Evolutionary conservation across 1,284 basidiomycete species (phyloP), one percentile per base, ranked within the genome.

Genomic region (Rhodotorula sp.): DNA sequence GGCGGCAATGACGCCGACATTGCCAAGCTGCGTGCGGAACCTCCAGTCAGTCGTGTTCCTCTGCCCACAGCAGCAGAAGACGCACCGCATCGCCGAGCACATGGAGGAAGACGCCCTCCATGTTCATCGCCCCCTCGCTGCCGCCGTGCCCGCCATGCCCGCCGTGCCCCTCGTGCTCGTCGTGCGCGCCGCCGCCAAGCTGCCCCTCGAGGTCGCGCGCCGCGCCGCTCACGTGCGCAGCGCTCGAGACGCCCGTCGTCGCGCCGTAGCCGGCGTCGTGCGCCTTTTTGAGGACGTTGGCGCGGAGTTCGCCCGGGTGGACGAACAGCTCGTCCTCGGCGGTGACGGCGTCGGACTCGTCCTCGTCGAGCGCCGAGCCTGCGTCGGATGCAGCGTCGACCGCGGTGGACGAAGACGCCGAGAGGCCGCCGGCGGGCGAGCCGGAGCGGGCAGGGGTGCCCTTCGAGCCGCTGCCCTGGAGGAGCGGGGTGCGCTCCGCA

Each of bases 1-100:
- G 8, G 95, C 92, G 44, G 90, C 88, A 73, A 99, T 98, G 74
- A 99, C 97, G 72, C 97, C 97, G 73, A 98, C 91, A 81, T 99
- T 99, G 69, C 97, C 96, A 54, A 97, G 86, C 41, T 79, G 66
- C 17, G 23, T 5, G 9, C 9, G 23, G 8, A 17, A 4, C 27
- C 13, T 7, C 23, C 8, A n/a, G 48, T 41, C 21, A 53, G 61
- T 46, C 17, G 27, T 8, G 41, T 12, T 49, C 17, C 12, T 7
- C 19, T 10, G 4, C 4, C 3, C n/a, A 16, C 4, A 9, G 13
- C 13, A 27, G 42, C 9, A 17, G 8, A 14, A 17, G 19, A 81
- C 82, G 80, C 70, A 83, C 74, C 34, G 97, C 97, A 83, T 99
- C 97, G 49, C 97, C 96, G 54, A 99, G 82, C 42, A 99, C 96